Conservation (phyloP, 2,329 filamentous ascomycete genomes). For the Fusarium piperis region DNA sequence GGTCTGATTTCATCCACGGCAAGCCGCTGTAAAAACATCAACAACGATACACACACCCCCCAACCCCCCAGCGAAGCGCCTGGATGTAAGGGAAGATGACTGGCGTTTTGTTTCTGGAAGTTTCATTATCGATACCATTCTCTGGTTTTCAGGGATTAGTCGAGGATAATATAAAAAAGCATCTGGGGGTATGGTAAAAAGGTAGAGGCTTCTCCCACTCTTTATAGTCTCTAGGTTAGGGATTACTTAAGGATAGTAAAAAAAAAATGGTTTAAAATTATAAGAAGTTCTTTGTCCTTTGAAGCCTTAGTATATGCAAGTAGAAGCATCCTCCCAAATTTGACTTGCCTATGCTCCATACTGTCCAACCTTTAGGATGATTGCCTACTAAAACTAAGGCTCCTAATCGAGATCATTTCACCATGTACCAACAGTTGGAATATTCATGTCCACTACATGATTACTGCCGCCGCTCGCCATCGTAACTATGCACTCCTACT, state of each 20-base stretch:
- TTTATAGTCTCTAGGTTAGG: background rate
- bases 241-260: background rate
- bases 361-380: background rate
- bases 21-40: constrained; percentile 72
- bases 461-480: background rate
- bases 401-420: background rate
- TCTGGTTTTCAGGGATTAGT: constrained; percentile 7
- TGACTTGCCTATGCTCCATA: background rate
- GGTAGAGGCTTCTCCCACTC: background rate
- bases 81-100: constrained; percentile 13
- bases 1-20: constrained; percentile 94
- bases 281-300: background rate
- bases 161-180: constrained; percentile 1
- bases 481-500: background rate
- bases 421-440: background rate
- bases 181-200: constrained; percentile 1
- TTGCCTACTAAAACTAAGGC: background rate
- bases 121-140: constrained; percentile 20
- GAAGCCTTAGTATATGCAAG: background rate
- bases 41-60: background rate
- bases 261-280: background rate
- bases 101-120: constrained; percentile 38
- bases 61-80: constrained; percentile 4
- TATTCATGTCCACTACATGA: background rate
- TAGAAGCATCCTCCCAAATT: background rate